Evolutionary conservation across 495 filamentous ascomycete genomes (phyloP).

Genomic region (Neurospora sp.): DNA sequence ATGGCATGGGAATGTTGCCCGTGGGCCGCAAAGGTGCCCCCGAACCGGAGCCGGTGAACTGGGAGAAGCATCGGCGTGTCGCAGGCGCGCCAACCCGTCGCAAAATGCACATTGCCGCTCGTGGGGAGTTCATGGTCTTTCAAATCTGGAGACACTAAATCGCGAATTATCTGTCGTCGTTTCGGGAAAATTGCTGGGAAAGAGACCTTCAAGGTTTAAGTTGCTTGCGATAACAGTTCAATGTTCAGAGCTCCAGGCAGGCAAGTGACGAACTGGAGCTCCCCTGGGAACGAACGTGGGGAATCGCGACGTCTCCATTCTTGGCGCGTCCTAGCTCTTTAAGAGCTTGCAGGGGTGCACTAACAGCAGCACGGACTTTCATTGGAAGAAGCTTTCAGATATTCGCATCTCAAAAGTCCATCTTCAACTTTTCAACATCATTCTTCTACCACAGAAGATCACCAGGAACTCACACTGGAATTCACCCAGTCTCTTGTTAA

Average conservation of each 20-base stretch:
- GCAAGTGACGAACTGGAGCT: background rate
- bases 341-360: background rate
- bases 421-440: background rate
- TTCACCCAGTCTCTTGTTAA: background rate
- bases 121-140: conserved; percentile 21
- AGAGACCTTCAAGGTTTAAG: background rate
- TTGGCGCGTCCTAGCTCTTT: background rate
- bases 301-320: background rate
- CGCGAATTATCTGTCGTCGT: background rate
- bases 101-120: conserved; percentile 23
- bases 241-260: background rate
- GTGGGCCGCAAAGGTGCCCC: conserved; percentile 23
- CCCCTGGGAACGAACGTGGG: background rate
- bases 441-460: background rate
- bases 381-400: background rate
- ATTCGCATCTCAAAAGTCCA: background rate
- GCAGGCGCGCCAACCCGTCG: conserved; percentile 12
- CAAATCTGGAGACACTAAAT: background rate
- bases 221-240: background rate
- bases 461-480: background rate
- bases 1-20: conserved; percentile 57
- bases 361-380: background rate
- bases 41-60: conserved; percentile 12
- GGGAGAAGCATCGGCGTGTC: conserved; percentile 30
- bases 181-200: background rate